Evolutionary conservation across 192 early-diverging fungal genomes (phyloP).

Genomic region (Gamsiella multidivaricata): DNA sequence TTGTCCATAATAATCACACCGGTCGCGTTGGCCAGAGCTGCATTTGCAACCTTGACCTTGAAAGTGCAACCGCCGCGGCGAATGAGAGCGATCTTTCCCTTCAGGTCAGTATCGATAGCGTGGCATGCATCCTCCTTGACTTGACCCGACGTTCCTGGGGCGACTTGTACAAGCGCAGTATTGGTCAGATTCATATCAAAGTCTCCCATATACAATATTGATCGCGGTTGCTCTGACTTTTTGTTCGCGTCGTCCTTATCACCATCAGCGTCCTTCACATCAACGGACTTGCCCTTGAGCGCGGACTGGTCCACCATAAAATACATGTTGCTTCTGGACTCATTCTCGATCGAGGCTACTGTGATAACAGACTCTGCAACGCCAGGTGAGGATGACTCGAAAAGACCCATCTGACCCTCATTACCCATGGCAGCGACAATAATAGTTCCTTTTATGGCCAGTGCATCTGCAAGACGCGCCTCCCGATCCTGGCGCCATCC

Average conservation of each 20-base stretch:
- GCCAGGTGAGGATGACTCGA: conserved; percentile 67
- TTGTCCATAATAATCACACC: conserved; percentile 77
- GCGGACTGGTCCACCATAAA: conserved; percentile 32
- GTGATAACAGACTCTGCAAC: conserved; percentile 64
- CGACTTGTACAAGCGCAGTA: conserved; percentile 56
- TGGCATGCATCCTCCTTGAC: conserved; percentile 68
- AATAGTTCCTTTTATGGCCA: conserved; percentile 56
- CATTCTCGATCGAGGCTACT: conserved; percentile 67
- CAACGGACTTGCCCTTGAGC: not conserved
- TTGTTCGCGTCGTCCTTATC: conserved; percentile 18
- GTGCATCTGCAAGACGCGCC: conserved; percentile 65
- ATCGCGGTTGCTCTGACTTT: conserved; percentile 18
- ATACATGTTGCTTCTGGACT: conserved; percentile 41
- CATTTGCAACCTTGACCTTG: conserved; percentile 67
- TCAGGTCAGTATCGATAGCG: conserved; percentile 51
- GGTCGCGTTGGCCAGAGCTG: conserved; percentile 67
- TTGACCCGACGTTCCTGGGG: conserved; percentile 51
- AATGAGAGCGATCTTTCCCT: conserved; percentile 68
- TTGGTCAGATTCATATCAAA: conserved; percentile 52
- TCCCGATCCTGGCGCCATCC: conserved; percentile 71
- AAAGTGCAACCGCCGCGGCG: conserved; percentile 79
- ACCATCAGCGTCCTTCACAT: not conserved
- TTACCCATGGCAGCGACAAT: conserved; percentile 76
- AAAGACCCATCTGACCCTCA: conserved; percentile 72
- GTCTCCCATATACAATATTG: conserved; percentile 46